Evolutionary conservation across 495 filamentous ascomycete species (phyloP), one percentile per base, ranked within the genome.

Genomic region (Paragyromitra xinjiangensis): DNA sequence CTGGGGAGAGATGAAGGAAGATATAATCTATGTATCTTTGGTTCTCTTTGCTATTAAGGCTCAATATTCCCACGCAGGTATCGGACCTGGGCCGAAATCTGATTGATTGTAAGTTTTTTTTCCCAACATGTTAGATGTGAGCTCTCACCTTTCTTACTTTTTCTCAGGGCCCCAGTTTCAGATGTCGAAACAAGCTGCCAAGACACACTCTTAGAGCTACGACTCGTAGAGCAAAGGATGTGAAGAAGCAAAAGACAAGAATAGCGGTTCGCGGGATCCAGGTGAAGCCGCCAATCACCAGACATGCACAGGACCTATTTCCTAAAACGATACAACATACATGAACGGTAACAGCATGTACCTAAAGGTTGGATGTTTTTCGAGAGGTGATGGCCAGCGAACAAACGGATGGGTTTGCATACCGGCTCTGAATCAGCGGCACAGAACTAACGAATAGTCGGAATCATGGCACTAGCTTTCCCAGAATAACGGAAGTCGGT

Each of bases 71-170:
- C 44, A 14, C 37, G 40, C 37, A 48, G 56, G 14, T n/a, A 19
- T 44, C 11, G 44, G 37, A 40, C 14, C 42, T 40, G 19, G 58
- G 40, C 24, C 48, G 50, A 63, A 71, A 53, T 39, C 37, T 62
- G 59, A 39, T 65, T 14, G 48, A 58, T 64, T 73, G 22, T 65
- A 56, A 34, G 61, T 48, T 48, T 45, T 48, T 5, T 56, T 56
- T 55, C 40, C n/a, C 16, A 61, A 55, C 29, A 48, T 42, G 16
- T 42, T 72, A 58, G 61, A 65, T 73, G 48, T 65, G 70, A 65
- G 70, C 70, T 64, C 70, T 64, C 59, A 72, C 34, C 61, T 64
- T 64, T 64, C 58, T 71, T 63, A 71, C 44, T 71, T 71, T 71
- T 71, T 44, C 48, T 42, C n/a, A n/a, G 45, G 45, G 26, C 29